Conservation (phyloP, 192 early-diverging fungal species). For the Dimargaris verticillata region DNA sequence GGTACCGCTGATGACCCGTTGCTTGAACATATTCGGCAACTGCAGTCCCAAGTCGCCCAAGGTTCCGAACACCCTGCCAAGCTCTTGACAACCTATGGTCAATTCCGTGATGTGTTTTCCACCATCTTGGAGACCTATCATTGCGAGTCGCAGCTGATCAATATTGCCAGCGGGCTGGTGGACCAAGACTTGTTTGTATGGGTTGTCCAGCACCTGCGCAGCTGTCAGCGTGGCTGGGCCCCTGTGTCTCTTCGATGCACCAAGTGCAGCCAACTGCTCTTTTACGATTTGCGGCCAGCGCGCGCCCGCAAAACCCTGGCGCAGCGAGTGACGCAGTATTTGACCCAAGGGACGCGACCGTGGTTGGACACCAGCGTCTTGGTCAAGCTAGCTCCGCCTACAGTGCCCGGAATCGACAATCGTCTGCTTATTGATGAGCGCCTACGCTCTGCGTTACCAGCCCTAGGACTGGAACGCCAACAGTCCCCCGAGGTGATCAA, state of each 20-base stretch:
- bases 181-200: constrained; percentile 6
- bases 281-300: not conserved
- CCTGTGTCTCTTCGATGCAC: not conserved
- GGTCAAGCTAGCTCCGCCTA: not conserved
- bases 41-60: not conserved
- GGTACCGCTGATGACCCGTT: not conserved
- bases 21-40: not conserved
- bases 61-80: not conserved
- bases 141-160: constrained; percentile 5
- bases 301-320: not conserved
- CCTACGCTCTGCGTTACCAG: not conserved
- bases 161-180: not conserved
- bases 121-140: constrained; percentile 10
- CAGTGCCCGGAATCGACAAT: not conserved
- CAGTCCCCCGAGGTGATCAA: not conserved
- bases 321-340: not conserved
- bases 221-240: constrained; percentile 1
- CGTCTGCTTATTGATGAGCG: not conserved
- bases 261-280: not conserved
- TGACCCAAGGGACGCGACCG: not conserved
- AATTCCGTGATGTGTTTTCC: constrained; percentile 1
- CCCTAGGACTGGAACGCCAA: not conserved
- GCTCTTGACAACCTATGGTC: constrained; percentile 2
- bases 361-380: not conserved
- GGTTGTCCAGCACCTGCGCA: constrained; percentile 6